A percentile compares a stretch with the other conserved stretches of the same genome.
Conservation (phyloP, 352 stramenopile species). For the Pythium sp. region DNA sequence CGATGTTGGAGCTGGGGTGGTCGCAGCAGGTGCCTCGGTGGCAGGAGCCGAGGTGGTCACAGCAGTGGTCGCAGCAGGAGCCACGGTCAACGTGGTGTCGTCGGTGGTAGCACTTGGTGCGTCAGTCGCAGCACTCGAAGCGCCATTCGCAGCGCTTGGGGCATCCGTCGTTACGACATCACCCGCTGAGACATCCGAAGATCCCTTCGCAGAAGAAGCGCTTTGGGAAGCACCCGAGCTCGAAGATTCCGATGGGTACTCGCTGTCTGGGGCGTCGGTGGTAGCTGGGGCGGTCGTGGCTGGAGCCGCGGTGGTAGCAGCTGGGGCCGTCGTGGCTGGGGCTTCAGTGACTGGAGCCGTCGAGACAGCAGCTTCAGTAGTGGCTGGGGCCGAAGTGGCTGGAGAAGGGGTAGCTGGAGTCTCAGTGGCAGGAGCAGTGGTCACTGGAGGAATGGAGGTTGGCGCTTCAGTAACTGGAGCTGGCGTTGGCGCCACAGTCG, state of each 20-base stretch:
- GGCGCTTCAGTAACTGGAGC: constrained; percentile 6
- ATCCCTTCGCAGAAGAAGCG: neutral
- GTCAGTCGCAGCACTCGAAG: neutral
- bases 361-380: constrained; percentile 14
- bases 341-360: constrained; percentile 14
- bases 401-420: constrained; percentile 10
- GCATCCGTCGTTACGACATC: neutral
- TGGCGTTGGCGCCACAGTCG: neutral
- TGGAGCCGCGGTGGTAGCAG: constrained; percentile 11
- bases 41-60: constrained; percentile 3
- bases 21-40: constrained; percentile 11
- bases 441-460: constrained; percentile 12
- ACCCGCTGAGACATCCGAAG: neutral
- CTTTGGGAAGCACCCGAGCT: neutral
- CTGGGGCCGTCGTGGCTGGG: constrained; percentile 8
- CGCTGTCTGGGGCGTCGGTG: neutral
- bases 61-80: constrained; percentile 12
- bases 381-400: constrained; percentile 5
- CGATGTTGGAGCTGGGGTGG: neutral
- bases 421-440: constrained; percentile 21
- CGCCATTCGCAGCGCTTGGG: neutral
- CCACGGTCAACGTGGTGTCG: constrained; percentile 2
- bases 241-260: neutral
- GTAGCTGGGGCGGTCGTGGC: constrained; percentile 9
- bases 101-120: neutral